Percentiles rank a stretch among this genome's conserved stretches.
Evolutionary conservation across 2,329 filamentous ascomycete species (phyloP).

Genomic region (Aplosporella prunicola): DNA sequence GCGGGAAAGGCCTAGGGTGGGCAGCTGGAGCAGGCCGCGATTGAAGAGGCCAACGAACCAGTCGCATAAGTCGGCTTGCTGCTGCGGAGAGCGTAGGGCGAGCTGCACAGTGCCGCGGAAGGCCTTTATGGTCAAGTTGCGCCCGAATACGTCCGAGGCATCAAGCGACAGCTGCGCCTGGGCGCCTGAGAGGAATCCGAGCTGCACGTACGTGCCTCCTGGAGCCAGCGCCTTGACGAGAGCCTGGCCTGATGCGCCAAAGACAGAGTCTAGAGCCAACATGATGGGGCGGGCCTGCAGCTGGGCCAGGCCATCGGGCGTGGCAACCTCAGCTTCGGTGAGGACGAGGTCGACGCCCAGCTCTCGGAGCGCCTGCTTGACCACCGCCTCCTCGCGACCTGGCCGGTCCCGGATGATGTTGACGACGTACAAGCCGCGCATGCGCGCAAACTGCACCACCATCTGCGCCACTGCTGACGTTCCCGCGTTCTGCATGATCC

Average conservation of each 20-base stretch:
- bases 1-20: background rate
- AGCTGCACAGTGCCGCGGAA: background rate
- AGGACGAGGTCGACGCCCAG: constrained; percentile 3
- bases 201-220: constrained; percentile 2
- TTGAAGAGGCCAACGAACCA: background rate
- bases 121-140: constrained; percentile 1
- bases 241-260: constrained; percentile 5
- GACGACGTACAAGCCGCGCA: constrained; percentile 10
- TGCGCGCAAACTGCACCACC: constrained; percentile 16
- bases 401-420: constrained; percentile 15
- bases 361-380: background rate
- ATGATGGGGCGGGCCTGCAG: background rate
- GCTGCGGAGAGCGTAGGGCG: background rate
- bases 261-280: constrained; percentile 11
- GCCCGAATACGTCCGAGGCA: background rate
- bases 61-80: background rate
- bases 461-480: constrained; percentile 15
- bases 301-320: background rate
- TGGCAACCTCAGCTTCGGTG: constrained; percentile 3
- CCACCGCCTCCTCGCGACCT: background rate
- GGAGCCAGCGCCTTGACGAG: constrained; percentile 1
- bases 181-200: constrained; percentile 1
- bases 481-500: constrained; percentile 18
- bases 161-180: background rate
- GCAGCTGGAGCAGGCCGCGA: background rate